A percentile compares a stretch with the other conserved stretches of the same genome.
Evolutionary conservation across 2,329 filamentous ascomycete species (phyloP).

Genomic region (Claviceps africana): DNA sequence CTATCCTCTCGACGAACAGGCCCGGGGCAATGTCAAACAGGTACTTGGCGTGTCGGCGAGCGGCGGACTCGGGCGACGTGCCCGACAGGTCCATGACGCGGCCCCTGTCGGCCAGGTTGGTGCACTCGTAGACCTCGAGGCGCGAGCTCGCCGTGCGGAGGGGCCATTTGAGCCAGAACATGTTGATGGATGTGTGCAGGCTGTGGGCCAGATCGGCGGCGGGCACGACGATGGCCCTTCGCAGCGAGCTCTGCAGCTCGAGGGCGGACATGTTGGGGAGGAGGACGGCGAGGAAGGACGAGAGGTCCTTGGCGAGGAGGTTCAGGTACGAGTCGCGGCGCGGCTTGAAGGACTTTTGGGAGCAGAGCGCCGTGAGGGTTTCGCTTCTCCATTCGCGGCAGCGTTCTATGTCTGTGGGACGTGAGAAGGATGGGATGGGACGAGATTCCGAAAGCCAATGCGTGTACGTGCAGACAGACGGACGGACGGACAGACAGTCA

Average conservation of each 20-base stretch:
- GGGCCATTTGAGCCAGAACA: slow-evolving; percentile 25
- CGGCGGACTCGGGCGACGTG: slow-evolving; percentile 15
- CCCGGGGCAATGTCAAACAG: slow-evolving; percentile 24
- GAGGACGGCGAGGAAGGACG: slow-evolving; percentile 17
- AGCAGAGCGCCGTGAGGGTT: slow-evolving; percentile 20
- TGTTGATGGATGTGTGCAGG: slow-evolving; percentile 20
- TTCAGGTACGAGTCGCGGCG: slow-evolving; percentile 16
- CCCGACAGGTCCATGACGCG: slow-evolving; percentile 16
- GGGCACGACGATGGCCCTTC: slow-evolving; percentile 20
- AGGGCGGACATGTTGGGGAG: slow-evolving; percentile 13
- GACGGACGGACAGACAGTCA: neutral
- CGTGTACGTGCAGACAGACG: neutral
- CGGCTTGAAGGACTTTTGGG: slow-evolving; percentile 18
- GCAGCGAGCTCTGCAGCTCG: slow-evolving; percentile 20
- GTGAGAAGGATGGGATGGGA: neutral
- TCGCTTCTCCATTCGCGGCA: slow-evolving; percentile 25
- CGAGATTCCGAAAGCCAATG: neutral
- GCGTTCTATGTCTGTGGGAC: slow-evolving; percentile 18
- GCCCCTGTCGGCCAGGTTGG: slow-evolving; percentile 20
- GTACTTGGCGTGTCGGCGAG: slow-evolving; percentile 19
- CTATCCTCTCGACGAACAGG: slow-evolving; percentile 22
- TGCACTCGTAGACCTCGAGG: slow-evolving; percentile 23
- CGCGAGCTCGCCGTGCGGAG: slow-evolving; percentile 21
- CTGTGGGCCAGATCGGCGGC: slow-evolving; percentile 23
- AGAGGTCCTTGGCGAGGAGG: slow-evolving; percentile 20